Conservation (phyloP, 2,329 filamentous ascomycete genomes). For the Venturia oleaginea region DNA sequence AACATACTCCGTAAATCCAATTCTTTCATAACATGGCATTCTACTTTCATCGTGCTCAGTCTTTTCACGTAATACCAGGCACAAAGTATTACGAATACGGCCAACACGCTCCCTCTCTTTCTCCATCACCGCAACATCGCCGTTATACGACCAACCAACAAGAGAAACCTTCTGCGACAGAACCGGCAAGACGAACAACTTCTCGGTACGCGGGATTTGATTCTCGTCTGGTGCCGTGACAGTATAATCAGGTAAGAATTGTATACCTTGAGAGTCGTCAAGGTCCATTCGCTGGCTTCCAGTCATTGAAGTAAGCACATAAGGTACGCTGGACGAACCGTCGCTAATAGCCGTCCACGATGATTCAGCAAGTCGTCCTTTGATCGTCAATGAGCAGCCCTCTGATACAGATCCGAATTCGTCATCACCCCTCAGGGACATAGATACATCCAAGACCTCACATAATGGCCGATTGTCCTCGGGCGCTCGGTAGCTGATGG, state of each 20-base stretch:
- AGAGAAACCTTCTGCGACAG: not conserved
- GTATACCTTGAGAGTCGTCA: not conserved
- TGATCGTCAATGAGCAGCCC: not conserved
- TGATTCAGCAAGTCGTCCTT: not conserved
- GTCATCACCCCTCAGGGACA: not conserved
- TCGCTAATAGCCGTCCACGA: not conserved
- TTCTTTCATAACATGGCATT: not conserved
- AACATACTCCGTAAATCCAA: not conserved
- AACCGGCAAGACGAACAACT: not conserved
- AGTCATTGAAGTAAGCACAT: not conserved
- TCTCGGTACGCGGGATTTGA: not conserved
- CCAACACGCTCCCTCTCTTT: not conserved
- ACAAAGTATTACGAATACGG: not conserved
- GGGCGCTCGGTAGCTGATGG: constrained; percentile 3
- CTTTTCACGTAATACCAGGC: not conserved
- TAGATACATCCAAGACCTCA: not conserved
- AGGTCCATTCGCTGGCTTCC: not conserved
- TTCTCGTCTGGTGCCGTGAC: not conserved
- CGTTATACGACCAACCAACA: not conserved
- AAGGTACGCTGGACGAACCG: not conserved
- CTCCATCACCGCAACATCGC: not conserved
- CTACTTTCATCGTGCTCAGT: not conserved
- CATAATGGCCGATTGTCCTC: not conserved
- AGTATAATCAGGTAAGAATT: not conserved
- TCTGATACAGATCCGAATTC: not conserved